Evolutionary conservation across 768 basidiomycete genomes (phyloP).

Genomic region (Sporobolomyces roseus): DNA sequence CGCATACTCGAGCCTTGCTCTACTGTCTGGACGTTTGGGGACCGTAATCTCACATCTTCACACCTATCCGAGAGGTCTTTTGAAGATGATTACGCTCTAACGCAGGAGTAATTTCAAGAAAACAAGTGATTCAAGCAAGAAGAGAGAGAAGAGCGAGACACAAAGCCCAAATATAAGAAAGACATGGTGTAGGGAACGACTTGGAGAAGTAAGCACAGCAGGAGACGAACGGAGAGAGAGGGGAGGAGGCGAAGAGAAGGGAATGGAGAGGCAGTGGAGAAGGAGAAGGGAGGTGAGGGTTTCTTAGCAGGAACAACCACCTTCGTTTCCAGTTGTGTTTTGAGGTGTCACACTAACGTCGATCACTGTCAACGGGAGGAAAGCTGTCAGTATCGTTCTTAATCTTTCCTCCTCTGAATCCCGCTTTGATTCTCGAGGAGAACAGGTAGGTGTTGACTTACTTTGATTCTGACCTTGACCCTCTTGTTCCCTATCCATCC

Average conservation of each 20-base stretch:
- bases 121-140: too few relatives aligned
- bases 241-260: background rate
- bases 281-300: too few relatives aligned
- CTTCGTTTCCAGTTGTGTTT: slow-evolving; percentile 39
- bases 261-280: background rate
- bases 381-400: too few relatives aligned
- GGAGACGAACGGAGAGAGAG: background rate
- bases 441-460: slow-evolving; percentile 41
- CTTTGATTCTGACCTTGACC: slow-evolving; percentile 54
- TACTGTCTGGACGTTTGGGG: too few relatives aligned
- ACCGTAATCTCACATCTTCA: too few relatives aligned
- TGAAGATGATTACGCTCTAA: too few relatives aligned
- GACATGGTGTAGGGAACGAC: too few relatives aligned
- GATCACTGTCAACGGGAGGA: slow-evolving; percentile 43
- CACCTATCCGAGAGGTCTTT: too few relatives aligned
- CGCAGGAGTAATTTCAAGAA: too few relatives aligned
- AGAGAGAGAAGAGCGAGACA: background rate
- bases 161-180: background rate
- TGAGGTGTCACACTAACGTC: slow-evolving; percentile 43
- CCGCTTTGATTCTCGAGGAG: background rate
- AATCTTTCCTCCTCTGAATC: background rate
- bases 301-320: slow-evolving; percentile 45
- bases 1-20: too few relatives aligned
- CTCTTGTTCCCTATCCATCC: slow-evolving; percentile 69
- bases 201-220: background rate